Conservation (phyloP, 441 rosid genomes). For the Metrosideros polymorpha region DNA sequence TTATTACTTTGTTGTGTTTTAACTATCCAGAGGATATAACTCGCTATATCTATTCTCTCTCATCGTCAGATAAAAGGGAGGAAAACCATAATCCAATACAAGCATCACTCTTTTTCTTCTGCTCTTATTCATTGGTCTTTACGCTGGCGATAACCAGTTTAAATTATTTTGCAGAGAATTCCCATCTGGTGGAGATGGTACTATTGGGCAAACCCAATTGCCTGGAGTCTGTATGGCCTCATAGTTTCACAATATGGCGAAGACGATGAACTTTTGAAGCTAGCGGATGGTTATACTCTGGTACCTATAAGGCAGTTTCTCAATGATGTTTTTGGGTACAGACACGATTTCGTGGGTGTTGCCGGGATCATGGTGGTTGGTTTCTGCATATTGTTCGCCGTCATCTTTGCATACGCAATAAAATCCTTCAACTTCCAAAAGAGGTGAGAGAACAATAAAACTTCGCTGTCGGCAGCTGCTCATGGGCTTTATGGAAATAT, state of each 20-base stretch:
- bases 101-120: background rate
- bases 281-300: slow-evolving; percentile 42
- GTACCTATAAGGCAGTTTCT: slow-evolving; percentile 47
- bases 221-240: slow-evolving; percentile 91
- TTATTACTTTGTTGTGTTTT: background rate
- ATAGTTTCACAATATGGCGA: slow-evolving; percentile 77
- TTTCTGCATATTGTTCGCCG: slow-evolving; percentile 58
- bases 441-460: slow-evolving; percentile 32
- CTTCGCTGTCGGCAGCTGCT: background rate
- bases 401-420: slow-evolving; percentile 76
- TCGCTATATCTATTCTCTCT: background rate
- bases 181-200: slow-evolving; percentile 99
- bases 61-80: background rate
- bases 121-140: background rate
- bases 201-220: slow-evolving; percentile 96
- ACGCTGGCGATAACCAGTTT: background rate
- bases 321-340: slow-evolving; percentile 46
- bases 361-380: slow-evolving; percentile 68
- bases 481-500: background rate
- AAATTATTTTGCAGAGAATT: slow-evolving; percentile 52
- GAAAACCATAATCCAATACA: background rate
- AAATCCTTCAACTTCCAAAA: slow-evolving; percentile 89
- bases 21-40: background rate
- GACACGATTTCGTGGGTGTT: slow-evolving; percentile 70
- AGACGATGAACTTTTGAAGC: slow-evolving; percentile 34